Evolutionary conservation across 2,329 filamentous ascomycete genomes (phyloP).

Genomic region (Fusarium sp.): DNA sequence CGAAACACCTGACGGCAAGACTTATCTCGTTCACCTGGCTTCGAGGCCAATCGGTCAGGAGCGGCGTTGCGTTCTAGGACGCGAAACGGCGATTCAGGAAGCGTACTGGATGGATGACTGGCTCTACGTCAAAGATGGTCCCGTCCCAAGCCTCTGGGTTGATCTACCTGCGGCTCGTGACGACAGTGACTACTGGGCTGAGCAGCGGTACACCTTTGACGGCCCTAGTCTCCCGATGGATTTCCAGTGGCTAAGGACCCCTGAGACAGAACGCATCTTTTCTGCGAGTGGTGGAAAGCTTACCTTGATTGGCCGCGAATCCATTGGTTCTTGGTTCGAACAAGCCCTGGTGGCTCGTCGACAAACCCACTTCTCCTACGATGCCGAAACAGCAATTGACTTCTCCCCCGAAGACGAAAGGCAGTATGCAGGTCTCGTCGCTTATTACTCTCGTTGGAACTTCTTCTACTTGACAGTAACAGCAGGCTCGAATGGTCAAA

Average conservation of each 20-base stretch:
- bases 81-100: constrained; percentile 72
- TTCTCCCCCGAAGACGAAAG: constrained; percentile 71
- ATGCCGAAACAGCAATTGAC: constrained; percentile 70
- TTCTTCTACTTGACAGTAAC: constrained; percentile 75
- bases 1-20: constrained; percentile 66
- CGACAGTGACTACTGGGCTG: constrained; percentile 64
- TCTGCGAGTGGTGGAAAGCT: constrained; percentile 56
- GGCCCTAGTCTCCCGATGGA: constrained; percentile 61
- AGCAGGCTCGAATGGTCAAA: constrained; percentile 67
- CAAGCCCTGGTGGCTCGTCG: constrained; percentile 70
- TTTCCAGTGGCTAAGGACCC: constrained; percentile 72
- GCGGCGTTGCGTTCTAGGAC: constrained; percentile 67
- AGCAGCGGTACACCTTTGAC: constrained; percentile 63
- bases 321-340: constrained; percentile 72
- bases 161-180: constrained; percentile 64
- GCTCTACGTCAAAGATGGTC: constrained; percentile 73
- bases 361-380: constrained; percentile 73
- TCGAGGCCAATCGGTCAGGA: constrained; percentile 67
- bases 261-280: constrained; percentile 69
- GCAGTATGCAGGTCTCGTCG: constrained; percentile 73
- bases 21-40: constrained; percentile 68
- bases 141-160: constrained; percentile 67
- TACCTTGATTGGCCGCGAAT: constrained; percentile 65
- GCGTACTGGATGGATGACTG: constrained; percentile 71
- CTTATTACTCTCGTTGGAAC: constrained; percentile 75